Evolutionary conservation across 2,329 filamentous ascomycete species (phyloP).

Genomic region (Talaromyces sp.): DNA sequence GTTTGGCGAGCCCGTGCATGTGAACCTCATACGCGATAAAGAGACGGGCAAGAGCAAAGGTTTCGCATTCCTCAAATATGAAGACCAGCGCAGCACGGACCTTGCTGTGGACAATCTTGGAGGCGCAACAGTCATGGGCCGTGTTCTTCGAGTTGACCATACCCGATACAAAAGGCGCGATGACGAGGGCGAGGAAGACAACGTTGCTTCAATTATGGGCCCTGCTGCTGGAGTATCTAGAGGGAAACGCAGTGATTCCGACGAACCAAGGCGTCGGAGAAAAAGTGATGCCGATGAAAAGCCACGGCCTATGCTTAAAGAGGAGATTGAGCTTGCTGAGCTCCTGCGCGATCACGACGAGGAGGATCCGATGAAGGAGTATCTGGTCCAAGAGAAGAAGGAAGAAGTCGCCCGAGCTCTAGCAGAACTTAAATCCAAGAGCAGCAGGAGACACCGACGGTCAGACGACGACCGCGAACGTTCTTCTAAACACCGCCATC

Average conservation of each 20-base stretch:
- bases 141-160: constrained; percentile 83
- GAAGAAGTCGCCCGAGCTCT: constrained; percentile 74
- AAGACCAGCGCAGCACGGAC: constrained; percentile 94
- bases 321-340: constrained; percentile 73
- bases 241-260: constrained; percentile 28
- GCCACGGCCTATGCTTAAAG: constrained; percentile 63
- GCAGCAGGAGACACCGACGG: constrained; percentile 31
- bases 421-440: constrained; percentile 44
- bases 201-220: constrained; percentile 48
- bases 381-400: constrained; percentile 83
- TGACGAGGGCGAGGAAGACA: constrained; percentile 51
- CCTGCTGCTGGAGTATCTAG: constrained; percentile 29
- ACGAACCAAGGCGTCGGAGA: constrained; percentile 28
- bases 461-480: constrained; percentile 31
- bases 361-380: constrained; percentile 96
- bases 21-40: constrained; percentile 89
- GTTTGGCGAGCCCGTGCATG: constrained; percentile 88
- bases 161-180: constrained; percentile 85
- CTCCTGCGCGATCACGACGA: constrained; percentile 80
- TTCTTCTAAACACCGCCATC: constrained; percentile 41
- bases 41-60: constrained; percentile 93
- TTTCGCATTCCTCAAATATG: constrained; percentile 96
- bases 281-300: constrained; percentile 45
- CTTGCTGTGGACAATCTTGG: constrained; percentile 93
- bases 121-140: constrained; percentile 74